Base-by-base conservation (phyloP, 495 filamentous ascomycete genomes). In the Chaetomium tenue region DNA sequence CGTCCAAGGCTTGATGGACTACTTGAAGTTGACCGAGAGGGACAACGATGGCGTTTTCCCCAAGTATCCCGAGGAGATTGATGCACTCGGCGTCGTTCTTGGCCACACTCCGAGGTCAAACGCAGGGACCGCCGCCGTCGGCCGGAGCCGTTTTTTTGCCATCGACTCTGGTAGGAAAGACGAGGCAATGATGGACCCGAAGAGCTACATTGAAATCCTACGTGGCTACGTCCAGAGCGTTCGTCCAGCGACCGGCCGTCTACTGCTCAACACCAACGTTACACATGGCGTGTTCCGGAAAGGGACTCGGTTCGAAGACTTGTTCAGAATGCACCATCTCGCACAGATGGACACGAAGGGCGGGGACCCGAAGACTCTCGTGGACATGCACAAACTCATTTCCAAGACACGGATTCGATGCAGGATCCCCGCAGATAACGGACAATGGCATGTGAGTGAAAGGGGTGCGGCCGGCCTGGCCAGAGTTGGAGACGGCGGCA, bases 211-310 rank as follows among this genome's bases (percentile, higher is more conserved):
- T 1, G 81, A 83, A 15, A 74, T 76, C 4, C 72, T 88, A 0
- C 83, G 88, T 56, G 89, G 89, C 0, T 91, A 83, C 67, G 89
- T 89, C 64, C 79, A 86, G 58, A 90, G 87, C 73, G 83, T 87
- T 18, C 86, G 88, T 25, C 78, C 82, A 0, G 87, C 85, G 11
- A 90, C 89, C 4, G 82, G 84, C 4, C 81, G 88, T 7, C 67
- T 89, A 12, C 75, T 90, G 0, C 72, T 89, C 5, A 90, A 91
- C 59, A 81, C 84, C 39, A 83, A 84, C 52, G 78, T 82, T 9
- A 76, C 77, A 7, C 78, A 83, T 50, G 78, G 76, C 11, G 75
- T 82, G 6, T 84, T 84, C 63, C 75, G 80, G 4, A 53, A 57
- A 3, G n/a, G 58, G 1, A 66, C 73, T 20, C 25, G 28, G 1